Base-by-base conservation (phyloP, 805 yeast genomes). In the Huiozyma naganishii region DNA sequence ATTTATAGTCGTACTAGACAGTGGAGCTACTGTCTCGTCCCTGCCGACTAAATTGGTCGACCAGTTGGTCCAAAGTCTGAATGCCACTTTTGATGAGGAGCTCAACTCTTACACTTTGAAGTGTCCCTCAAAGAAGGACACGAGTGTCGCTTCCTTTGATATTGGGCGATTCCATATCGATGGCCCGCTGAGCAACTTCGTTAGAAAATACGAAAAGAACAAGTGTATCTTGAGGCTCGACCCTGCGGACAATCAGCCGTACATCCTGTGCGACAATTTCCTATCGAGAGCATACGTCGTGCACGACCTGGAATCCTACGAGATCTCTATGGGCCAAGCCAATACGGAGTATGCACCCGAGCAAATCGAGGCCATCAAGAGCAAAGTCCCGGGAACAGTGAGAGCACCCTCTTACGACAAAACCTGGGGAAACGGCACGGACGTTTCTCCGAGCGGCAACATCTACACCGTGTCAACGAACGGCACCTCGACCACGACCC, bases 221-320 rank as follows among this genome's bases (percentile, higher is more conserved):
- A 55, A 61, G 27, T 76, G 80, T 62, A 69, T 66, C 6, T 50
- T 76, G 34, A 76, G 73, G 11, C 45, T 74, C 2, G 36, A 52
- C n/a, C 56, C 54, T 4, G 48, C 44, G 35, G 51, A 64, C 32
- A 47, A 55, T 7, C 41, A 42, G 30, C 33, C 43, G 8, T 54
- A 69, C 7, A 65, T 76, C 41, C 61, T 79, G 36, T 84, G 84
- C 39, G 82, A 77, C 54, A 67, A 69, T 47, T 70, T 79, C 51
- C 63, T 79, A 48, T 65, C 77, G 41, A 69, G 74, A 44, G 79
- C 80, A 2, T 82, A 80, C 58, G 69, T 77, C 28, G 84, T 79
- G n/a, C 79, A 73, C 59, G 83, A 83, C 58, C 62, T 79, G 41
- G 84, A 77, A 28, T 72, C 71, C 53, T 62, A 61, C 39, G 69